Base-by-base conservation (phyloP, 495 filamentous ascomycete species). In the Oidiodendron maius region DNA sequence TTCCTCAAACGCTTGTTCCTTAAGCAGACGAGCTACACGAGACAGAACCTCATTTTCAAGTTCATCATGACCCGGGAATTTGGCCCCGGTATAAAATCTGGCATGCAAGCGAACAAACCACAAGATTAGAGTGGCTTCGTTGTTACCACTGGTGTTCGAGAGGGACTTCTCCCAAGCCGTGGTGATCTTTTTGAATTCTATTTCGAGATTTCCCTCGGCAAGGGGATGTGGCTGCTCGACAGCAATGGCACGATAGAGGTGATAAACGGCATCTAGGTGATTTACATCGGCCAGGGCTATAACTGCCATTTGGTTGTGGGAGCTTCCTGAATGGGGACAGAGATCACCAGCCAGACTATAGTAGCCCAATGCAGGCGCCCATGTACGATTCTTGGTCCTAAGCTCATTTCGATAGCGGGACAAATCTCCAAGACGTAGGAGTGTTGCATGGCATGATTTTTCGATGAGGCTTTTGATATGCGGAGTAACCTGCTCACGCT, bases 41-140 rank as follows among this genome's bases (percentile, higher is more conserved):
- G 81, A 81, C 39, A 95, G 69, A 6, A 96, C 86, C 59, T 95
- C 87, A 45, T 77, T 82, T 66, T 97, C 91, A 8, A 97, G 70
- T 61, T 91, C 90, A 41, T 88, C 80, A 52, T 91, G 86, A 52
- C 83, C 78, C 1, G 75, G 64, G 58, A 91, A 81, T 28, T 76
- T 65, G 37, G 70, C 69, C 2, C 89, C 89, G 42, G 80, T 80
- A 55, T 83, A 93, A 64, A 85, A 90, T 58, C 82, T 82, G 13
- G 87, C 86, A 63, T 96, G 91, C 25, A 97, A 77, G 53, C 87
- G 83, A 52, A 94, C 78, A 55, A 96, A 96, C 86, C 83, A 95
- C 28, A 74, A 81, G 39, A 80, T 68, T 64, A 95, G 66, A 11
- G 79, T 67, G 30, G 67, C 59, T n/a, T 52, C 24, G 17, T 44